These are phyloP conservation scores for Exsudoporus floridanus DNA, from an alignment of 1,284 basidiomycete genomes.

Conservation along the genomic window DNA sequence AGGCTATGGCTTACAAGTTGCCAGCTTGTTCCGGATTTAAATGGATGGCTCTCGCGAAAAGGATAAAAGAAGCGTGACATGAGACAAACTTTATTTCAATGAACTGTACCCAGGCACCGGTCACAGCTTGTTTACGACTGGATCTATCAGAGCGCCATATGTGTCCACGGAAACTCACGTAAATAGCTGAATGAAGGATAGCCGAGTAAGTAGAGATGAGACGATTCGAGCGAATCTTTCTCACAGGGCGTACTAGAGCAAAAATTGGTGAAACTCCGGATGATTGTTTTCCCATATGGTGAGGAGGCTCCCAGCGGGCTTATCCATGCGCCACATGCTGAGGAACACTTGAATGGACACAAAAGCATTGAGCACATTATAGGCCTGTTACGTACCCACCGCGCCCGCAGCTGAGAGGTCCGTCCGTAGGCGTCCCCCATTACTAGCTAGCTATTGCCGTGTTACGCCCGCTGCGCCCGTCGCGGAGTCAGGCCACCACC, in stretches of 20 bases:
- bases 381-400: background rate
- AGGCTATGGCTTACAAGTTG: constrained; percentile 10
- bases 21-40: constrained; percentile 23
- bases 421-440: background rate
- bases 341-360: constrained; percentile 1
- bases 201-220: constrained; percentile 12
- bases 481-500: background rate
- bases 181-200: constrained; percentile 13
- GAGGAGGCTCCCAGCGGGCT: constrained; percentile 10
- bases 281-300: constrained; percentile 11
- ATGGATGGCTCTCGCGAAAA: constrained; percentile 20
- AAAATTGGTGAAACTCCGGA: constrained; percentile 17
- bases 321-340: constrained; percentile 13
- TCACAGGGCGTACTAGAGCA: constrained; percentile 17
- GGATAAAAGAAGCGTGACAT: constrained; percentile 35
- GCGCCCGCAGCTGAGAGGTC: background rate
- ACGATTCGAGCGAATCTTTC: constrained; percentile 22
- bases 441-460: background rate
- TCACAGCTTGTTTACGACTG: constrained; percentile 5
- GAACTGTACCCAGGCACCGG: constrained; percentile 28
- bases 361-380: background rate
- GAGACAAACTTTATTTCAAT: constrained; percentile 35
- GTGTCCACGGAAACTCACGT: constrained; percentile 16
- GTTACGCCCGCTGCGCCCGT: background rate
- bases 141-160: constrained; percentile 13